Evolutionary conservation across 2,329 filamentous ascomycete genomes (phyloP).

Genomic region (Atkinsonella hypoxylon): DNA sequence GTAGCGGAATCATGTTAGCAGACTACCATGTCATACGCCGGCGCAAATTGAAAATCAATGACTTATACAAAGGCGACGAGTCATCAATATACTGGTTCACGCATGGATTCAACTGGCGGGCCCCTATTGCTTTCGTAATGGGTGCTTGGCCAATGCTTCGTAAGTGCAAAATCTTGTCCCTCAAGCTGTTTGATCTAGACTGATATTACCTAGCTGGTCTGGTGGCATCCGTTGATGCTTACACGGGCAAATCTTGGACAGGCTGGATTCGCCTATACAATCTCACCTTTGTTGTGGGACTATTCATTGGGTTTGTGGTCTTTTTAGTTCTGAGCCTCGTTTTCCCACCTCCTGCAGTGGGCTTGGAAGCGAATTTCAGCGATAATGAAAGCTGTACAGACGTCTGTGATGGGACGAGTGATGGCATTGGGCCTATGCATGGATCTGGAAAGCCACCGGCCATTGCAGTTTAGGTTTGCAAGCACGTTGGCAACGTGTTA

Average conservation of each 20-base stretch:
- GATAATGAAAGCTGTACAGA: background rate
- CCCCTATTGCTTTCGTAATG: constrained; percentile 19
- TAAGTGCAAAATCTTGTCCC: constrained; percentile 1
- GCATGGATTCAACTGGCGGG: constrained; percentile 24
- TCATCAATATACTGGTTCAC: constrained; percentile 26
- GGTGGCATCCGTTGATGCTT: constrained; percentile 13
- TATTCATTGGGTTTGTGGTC: constrained; percentile 11
- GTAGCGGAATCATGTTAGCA: constrained; percentile 16
- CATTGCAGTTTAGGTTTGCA: too few relatives aligned
- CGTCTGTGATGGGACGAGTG: background rate
- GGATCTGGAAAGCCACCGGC: too few relatives aligned
- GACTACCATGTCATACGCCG: constrained; percentile 20
- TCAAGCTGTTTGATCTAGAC: constrained; percentile 3
- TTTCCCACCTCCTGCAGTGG: background rate
- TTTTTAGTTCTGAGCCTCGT: background rate
- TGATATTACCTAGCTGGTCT: constrained; percentile 12
- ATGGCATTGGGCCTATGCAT: background rate
- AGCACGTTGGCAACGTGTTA: too few relatives aligned
- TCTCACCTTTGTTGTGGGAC: constrained; percentile 27
- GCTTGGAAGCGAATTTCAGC: background rate
- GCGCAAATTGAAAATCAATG: constrained; percentile 24
- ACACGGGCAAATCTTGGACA: constrained; percentile 10
- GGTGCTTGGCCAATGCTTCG: constrained; percentile 17
- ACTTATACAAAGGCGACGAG: constrained; percentile 20
- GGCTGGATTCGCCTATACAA: constrained; percentile 27